Conservation (phyloP, 805 yeast genomes). For the Yamadazyma philogaea region DNA sequence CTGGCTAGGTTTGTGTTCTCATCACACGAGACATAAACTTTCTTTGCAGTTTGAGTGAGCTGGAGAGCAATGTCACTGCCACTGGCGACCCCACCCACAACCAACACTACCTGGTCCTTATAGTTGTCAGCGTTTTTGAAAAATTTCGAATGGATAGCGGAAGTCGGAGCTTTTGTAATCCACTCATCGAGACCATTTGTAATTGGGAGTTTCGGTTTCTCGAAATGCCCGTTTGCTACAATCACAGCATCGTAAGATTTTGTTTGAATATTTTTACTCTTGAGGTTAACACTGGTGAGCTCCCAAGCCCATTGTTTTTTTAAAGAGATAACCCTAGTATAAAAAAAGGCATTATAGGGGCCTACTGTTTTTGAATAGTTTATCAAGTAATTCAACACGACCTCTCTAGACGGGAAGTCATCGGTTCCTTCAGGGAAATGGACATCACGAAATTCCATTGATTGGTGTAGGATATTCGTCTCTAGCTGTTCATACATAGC, state of each 20-base stretch:
- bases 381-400: slow-evolving; percentile 60
- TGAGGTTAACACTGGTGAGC: slow-evolving; percentile 11
- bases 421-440: slow-evolving; percentile 30
- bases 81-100: slow-evolving; percentile 77
- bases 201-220: slow-evolving; percentile 34
- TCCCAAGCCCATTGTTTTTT: slow-evolving; percentile 16
- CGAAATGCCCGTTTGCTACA: slow-evolving; percentile 39
- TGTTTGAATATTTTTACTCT: slow-evolving; percentile 1
- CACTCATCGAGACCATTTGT: slow-evolving; percentile 31
- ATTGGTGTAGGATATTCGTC: slow-evolving; percentile 60
- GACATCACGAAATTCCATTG: slow-evolving; percentile 56
- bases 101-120: slow-evolving; percentile 45
- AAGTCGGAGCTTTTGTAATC: slow-evolving; percentile 20
- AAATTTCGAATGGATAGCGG: slow-evolving; percentile 34
- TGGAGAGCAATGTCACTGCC: slow-evolving; percentile 74
- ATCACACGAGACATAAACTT: slow-evolving; percentile 18
- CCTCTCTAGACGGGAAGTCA: slow-evolving; percentile 56
- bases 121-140: slow-evolving; percentile 25
- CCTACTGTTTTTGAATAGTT: slow-evolving; percentile 43
- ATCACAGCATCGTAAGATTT: slow-evolving; percentile 35
- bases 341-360: slow-evolving; percentile 11
- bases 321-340: slow-evolving; percentile 16
- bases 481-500: slow-evolving; percentile 65
- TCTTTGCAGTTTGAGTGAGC: slow-evolving; percentile 40
- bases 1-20: slow-evolving; percentile 9